Base-by-base conservation (phyloP, 805 yeast species). In the Komagataella populi region DNA sequence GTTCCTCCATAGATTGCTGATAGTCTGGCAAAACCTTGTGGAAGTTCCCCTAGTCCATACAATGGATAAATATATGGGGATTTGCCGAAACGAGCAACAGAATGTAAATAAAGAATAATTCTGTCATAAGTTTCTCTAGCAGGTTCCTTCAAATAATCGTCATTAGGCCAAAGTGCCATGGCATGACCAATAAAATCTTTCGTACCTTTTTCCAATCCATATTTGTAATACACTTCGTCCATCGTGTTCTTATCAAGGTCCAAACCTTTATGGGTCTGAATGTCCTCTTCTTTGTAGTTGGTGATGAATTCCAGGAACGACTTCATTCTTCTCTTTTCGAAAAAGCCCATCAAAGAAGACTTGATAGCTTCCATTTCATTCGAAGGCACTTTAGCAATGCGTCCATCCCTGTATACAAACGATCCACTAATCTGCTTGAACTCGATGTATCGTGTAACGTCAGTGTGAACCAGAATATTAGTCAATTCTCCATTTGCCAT, bases 401-500 rank as follows among this genome's bases (percentile, higher is more conserved):
- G 78, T 44, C 96, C 96, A 55, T 79, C 83, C 53, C 95, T 80
- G 71, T 87, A 90, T 45, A 93, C 99, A 65, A 84, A 93, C 23
- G 96, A 85, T 6, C 98, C 98, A n/a, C 89, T 81, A 54, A 93
- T 86, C 70, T 89, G 97, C 69, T 91, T 91, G 72, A 93, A 93
- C 65, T 93, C 98, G 62, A 93, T 83, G 68, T 91, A 91, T 57
- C 96, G 76, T 23, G 98, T 91, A 52, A 93, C 99, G 60, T 91
- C 91, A 22, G 99, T 93, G 66, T 91, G 96, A 43, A 87, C 89
- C 58, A 93, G 77, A 59, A 93, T 93, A 66, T 91, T 91, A 56
- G 97, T 93, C 67, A 93, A 78, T 65, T 91, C 99, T 46, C 99
- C 99, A 63, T 89, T 87, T 51, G 97, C 90, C 99, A 93, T 93